Evolutionary conservation across 148 eudicot genomes (phyloP), one percentile per base, ranked within the genome.

Genomic region (Nyssa sinensis): DNA sequence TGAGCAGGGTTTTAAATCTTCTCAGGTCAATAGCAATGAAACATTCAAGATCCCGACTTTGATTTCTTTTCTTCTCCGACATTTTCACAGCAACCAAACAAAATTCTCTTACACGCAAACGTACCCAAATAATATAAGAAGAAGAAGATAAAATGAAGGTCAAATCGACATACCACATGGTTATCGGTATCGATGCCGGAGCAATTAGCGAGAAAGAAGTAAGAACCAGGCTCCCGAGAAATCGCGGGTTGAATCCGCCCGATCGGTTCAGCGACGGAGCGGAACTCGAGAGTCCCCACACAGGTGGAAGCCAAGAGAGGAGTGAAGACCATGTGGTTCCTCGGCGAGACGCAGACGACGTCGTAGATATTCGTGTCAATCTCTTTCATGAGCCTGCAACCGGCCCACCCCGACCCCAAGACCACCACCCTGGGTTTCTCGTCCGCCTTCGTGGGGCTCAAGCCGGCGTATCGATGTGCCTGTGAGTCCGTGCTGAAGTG

Each of bases 301-400:
- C 98, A 95, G 1, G 98, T 94, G 0, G 97, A 94, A 2, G 98
- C 98, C 69, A 94, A 72, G 41, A 94, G 79, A 7, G 98, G 98
- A 4, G 98, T 94, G 44, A 95, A 95, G 13, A 95, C 99, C 99
- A 95, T 95, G 68, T 95, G 99, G 66, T 95, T 95, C 71, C 99
- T 86, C 0, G 99, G 99, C 0, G 99, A 92, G 2, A 95, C 89
- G 64, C 97, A 92, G 14, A 95, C 96, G 64, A 95, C 79, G 72
- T 92, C 99, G 71, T 92, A 95, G 0, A 80, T 32, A 11, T 69
- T 86, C 0, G 99, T 88, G 49, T 95, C 96, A 19, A 92, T 89
- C 23, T 80, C 96, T 83, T 92, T 92, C 81, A 92, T 81, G 29
- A 92, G 77, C 80, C 99, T 82, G 71, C 94, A 89, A n/a, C 94